These are phyloP conservation scores for Exsudoporus frostii DNA, from an alignment of 768 basidiomycete species.

Conservation along the genomic window DNA sequence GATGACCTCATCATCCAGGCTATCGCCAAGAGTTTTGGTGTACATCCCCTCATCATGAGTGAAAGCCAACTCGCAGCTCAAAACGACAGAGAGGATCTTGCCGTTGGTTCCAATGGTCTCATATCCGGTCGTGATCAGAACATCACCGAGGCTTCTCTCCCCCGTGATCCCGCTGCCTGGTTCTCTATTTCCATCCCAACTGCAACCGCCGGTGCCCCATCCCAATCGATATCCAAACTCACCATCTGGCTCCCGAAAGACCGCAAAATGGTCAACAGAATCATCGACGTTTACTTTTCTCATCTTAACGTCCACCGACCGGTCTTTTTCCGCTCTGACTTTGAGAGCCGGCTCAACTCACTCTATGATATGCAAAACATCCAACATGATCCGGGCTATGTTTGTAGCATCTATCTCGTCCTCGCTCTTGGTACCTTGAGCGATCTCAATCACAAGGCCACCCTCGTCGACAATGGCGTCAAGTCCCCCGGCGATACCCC, in stretches of 20 bases:
- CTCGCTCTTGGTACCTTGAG: constrained; percentile 79
- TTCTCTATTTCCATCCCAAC: constrained; percentile 50
- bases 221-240: constrained; percentile 27
- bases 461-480: constrained; percentile 46
- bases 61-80: constrained; percentile 53
- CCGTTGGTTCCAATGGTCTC: constrained; percentile 71
- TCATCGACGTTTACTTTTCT: constrained; percentile 70
- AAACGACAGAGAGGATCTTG: constrained; percentile 68
- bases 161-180: constrained; percentile 65
- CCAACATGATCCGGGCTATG: constrained; percentile 70
- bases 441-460: constrained; percentile 73
- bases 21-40: constrained; percentile 77
- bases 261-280: constrained; percentile 56
- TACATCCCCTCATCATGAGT: constrained; percentile 65
- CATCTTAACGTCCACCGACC: constrained; percentile 80
- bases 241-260: constrained; percentile 75
- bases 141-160: constrained; percentile 48
- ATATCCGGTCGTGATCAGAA: constrained; percentile 66
- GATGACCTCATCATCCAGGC: constrained; percentile 36
- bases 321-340: constrained; percentile 65
- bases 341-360: constrained; percentile 58
- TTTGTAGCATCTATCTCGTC: constrained; percentile 75
- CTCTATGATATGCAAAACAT: constrained; percentile 58
- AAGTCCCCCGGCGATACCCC: constrained; percentile 33
- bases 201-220: constrained; percentile 33